Base-by-base conservation (phyloP, 768 basidiomycete genomes). In the Tulasnella sp. region DNA sequence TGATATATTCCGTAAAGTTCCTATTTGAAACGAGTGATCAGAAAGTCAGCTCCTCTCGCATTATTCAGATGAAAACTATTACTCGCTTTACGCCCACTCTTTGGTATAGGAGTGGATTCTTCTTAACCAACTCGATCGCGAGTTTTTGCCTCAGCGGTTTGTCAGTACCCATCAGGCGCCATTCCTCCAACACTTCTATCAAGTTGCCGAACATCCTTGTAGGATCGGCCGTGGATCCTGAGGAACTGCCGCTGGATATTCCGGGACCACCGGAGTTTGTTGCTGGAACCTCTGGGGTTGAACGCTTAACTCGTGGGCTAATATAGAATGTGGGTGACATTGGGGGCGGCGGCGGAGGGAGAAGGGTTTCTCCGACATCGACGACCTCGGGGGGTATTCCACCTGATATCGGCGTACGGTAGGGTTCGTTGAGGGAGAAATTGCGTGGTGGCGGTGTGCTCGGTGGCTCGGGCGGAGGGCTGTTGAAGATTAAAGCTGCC, bases 161-260 rank as follows among this genome's bases (percentile, higher is more conserved):
- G 16, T 57, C 37, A 48, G 55, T 74, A 5, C 77, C 77, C 73
- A 51, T 73, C 6, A 74, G 48, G 51, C 72, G 77, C 46, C 46
- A 61, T 37, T 74, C 35, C 32, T 78, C 77, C 10, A 78, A 72
- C 32, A 74, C 55, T 51, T 78, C 72, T 16, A 78, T 78, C n/a
- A 78, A 42, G 37, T 51, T 78, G 39, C 48, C 35, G 72, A 78
- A 78, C 44, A 77, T 71, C 13, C 69, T 29, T 16, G n/a, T 57
- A 5, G 40, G n/a, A 16, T 46, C 32, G 44, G 32, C 5, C 23
- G 72, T 23, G 23, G 70, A 10, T 16, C 26, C 46, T 23, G 48
- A 40, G 35, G 26, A 20, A 48, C 5, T 26, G 40, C 26, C 20
- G 29, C 77, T 77, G 32, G 61, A 71, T 26, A 18, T 23, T 23